Evolutionary conservation across 2,329 filamentous ascomycete genomes (phyloP), one percentile per base, ranked within the genome.

Genomic region (Huntiella abstrusa): DNA sequence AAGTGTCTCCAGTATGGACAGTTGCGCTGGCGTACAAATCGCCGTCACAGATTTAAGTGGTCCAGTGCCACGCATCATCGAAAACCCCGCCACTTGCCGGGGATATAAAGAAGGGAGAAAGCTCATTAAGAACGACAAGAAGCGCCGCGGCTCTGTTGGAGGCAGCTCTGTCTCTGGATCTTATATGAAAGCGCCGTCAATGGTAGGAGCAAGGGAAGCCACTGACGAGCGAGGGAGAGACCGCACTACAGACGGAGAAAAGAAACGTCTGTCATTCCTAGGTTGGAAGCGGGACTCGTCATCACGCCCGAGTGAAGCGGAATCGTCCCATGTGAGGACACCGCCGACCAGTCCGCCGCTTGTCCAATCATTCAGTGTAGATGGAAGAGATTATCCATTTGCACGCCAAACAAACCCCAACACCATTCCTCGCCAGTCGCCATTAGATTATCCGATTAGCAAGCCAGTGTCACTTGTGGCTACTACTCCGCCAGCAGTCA

Each of bases 41-140:
- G 41, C 48, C 16, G 48, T 50, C 16, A 50, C 46, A 10, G 49
- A 47, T 28, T 38, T 47, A 19, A 48, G 46, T 33, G 46, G 49
- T 11, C 49, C 45, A 17, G 45, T 42, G 13, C 45, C 45, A n/a
- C 45, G 45, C 33, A 45, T 50, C 11, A 32, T 50, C 12, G 41
- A 50, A 39, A 47, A 44, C 16, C 48, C 48, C 37, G 43, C 43
- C 41, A 46, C 42, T 36, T 50, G 48, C 17, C 40, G 38, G 45
- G 12, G 40, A 5, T 41, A 46, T 16, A 41, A 44, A 28, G 49
- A 47, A 32, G 33, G 22, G 8, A 28, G 22, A 10, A 28, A 28
- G 41, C 22, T 15, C 47, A 5, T 49, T 44, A 16, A 28, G 22
- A 28, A 7, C 22, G 22, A 28, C 22, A 28, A 8, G 22, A 28